A percentile compares a stretch with the other conserved stretches of the same genome.
phyloP scores from a whole-genome alignment of 345 rosid species.

The Sonneratia caseolaris region DNA sequence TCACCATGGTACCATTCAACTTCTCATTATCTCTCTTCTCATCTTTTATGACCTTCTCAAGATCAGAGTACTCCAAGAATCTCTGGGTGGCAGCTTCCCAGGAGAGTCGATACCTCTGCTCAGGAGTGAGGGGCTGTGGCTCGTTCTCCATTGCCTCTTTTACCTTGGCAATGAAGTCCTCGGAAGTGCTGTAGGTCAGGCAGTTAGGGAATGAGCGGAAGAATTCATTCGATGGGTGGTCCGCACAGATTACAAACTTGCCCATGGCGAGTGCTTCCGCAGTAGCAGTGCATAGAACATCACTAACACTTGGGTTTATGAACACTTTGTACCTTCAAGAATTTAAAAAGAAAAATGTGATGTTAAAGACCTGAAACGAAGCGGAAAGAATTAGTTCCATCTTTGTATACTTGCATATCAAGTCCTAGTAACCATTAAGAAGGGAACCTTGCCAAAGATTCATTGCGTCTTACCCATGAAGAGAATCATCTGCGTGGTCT shows the following conservation, averaged over 20 bases:
- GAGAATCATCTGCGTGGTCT: constrained; percentile 92
- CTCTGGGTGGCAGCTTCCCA: constrained; percentile 99
- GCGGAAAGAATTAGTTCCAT: background rate
- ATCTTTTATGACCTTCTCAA: constrained; percentile 42
- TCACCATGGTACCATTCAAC: constrained; percentile 21
- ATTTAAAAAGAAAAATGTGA: background rate
- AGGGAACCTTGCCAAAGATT: background rate
- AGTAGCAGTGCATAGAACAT: constrained; percentile 96
- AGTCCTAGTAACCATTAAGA: background rate
- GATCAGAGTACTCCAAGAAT: constrained; percentile 77
- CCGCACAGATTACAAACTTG: constrained; percentile 89
- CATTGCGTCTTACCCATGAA: constrained; percentile 55
- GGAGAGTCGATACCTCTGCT: constrained; percentile 71
- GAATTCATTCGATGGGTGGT: constrained; percentile 95
- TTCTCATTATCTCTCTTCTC: constrained; percentile 10
- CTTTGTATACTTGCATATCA: background rate
- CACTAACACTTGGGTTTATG: constrained; percentile 92
- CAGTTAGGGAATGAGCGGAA: constrained; percentile 94
- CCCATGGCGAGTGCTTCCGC: constrained; percentile 99
- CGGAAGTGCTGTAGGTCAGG: constrained; percentile 74
- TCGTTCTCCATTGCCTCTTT: constrained; percentile 77
- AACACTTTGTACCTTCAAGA: constrained; percentile 92
- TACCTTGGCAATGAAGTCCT: constrained; percentile 78
- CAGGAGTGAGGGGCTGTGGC: constrained; percentile 75
- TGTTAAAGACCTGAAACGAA: background rate